Base-by-base conservation (phyloP, 73 alveolate species). In the Stentor roeselii region DNA sequence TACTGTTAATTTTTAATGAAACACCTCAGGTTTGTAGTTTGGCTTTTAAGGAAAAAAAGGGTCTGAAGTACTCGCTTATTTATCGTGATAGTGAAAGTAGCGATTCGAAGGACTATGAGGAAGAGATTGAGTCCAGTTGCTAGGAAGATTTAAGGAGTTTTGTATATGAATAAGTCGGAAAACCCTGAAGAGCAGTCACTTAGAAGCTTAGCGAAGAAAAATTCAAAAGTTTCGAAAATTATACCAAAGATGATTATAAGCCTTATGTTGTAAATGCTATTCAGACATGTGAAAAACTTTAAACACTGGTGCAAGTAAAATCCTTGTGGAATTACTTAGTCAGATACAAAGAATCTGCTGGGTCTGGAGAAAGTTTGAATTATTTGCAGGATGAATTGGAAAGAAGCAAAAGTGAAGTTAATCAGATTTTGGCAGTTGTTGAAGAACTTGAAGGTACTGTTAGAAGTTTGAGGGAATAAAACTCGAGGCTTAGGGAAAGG, bases 401-500 rank as follows among this genome's bases (percentile, higher is more conserved):
- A 39, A 76, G 2, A 21, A 41, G 15, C 6, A 41, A 39, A 76
- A 34, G 34, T 21, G 60, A 76, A 3, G 39, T 40, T 21, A 67
- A 37, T 14, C 60, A 76, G 6, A 41, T 76, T 38, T 34, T 76
- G 36, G 34, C n/a, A 3, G 84, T 67, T 21, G 84, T 67, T 21
- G 84, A 76, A 39, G n/a, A 1, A 36, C 39, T 76, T 15, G 84
- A 76, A 41, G 21, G 39, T 14, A 41, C 36, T 39, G 42, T 34
- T 14, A 37, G 30, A 39, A 21, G n/a, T 30, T 38, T 76, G 42
- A 31, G 35, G 59, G 85, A 82, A 84, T 78, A 84, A 0, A 78
- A 76, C 60, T 76, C 60, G 86, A 86, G 67, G 31, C 3, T 75
- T 36, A 75, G 42, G 40, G 89, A 82, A 38, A 90, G 90, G 58